Evolutionary conservation across 441 rosid species (phyloP).

Genomic region (Mallotus repandus): DNA sequence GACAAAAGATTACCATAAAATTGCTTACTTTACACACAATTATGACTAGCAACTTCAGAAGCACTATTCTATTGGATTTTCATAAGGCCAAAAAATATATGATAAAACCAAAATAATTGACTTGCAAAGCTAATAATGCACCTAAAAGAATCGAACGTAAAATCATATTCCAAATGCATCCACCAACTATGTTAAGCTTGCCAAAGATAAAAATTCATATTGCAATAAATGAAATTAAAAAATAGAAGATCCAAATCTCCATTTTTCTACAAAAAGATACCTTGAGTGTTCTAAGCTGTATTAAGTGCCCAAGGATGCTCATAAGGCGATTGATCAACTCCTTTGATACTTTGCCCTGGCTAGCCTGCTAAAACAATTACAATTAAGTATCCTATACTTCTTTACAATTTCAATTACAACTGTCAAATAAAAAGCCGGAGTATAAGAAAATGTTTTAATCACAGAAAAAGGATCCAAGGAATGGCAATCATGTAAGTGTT

Average conservation of each 20-base stretch:
- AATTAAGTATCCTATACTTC: conserved; percentile 24
- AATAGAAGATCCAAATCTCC: conserved; percentile 6
- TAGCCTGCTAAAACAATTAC: conserved; percentile 63
- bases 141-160: not conserved
- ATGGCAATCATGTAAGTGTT: conserved; percentile 8
- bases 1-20: not conserved
- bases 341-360: conserved; percentile 80
- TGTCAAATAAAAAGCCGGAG: not conserved
- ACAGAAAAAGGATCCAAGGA: not conserved
- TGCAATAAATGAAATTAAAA: not conserved
- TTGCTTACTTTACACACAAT: not conserved
- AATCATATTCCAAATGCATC: conserved; percentile 11
- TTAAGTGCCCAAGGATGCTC: conserved; percentile 91
- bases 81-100: not conserved
- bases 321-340: conserved; percentile 86
- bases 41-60: not conserved
- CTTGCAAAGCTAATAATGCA: not conserved
- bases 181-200: not conserved
- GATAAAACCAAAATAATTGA: not conserved
- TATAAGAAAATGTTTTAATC: not conserved
- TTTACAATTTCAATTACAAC: conserved; percentile 8
- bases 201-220: conserved; percentile 5
- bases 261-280: conserved; percentile 34
- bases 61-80: not conserved
- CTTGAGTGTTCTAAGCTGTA: conserved; percentile 95